Conservation (phyloP, 805 yeast genomes). For the Alloascoidea africana region DNA sequence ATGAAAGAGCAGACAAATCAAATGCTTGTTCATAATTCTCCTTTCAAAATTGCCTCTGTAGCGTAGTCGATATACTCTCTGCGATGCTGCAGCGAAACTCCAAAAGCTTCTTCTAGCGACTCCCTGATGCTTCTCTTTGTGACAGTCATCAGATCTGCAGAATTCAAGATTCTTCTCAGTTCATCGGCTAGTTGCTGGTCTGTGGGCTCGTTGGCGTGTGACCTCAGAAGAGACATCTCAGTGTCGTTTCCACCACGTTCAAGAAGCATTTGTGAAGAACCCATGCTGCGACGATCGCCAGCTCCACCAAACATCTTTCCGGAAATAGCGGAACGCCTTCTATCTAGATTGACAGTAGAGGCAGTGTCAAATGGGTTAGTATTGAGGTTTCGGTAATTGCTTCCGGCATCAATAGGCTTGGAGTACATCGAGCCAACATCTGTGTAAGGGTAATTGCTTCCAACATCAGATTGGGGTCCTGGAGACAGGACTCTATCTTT, state of each 20-base stretch:
- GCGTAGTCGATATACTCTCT: conserved; percentile 23
- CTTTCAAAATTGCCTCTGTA: conserved; percentile 22
- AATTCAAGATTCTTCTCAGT: conserved; percentile 19
- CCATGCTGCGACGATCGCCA: not conserved
- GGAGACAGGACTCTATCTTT: not conserved
- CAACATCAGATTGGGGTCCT: not conserved
- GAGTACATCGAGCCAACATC: conserved; percentile 1
- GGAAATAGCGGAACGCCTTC: not conserved
- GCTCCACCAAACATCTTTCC: too few relatives aligned
- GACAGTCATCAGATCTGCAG: conserved; percentile 21
- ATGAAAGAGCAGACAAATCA: too few relatives aligned
- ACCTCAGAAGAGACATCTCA: not conserved
- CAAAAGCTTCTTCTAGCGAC: conserved; percentile 20
- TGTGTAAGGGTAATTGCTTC: conserved; percentile 1
- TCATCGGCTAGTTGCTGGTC: conserved; percentile 21
- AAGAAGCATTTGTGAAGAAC: conserved; percentile 1
- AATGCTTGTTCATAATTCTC: conserved; percentile 18
- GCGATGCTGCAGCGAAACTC: conserved; percentile 16
- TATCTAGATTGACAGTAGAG: not conserved
- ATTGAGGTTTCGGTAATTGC: not conserved
- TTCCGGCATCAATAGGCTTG: not conserved
- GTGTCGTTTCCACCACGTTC: too few relatives aligned
- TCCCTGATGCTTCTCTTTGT: conserved; percentile 21
- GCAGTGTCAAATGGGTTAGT: not conserved
- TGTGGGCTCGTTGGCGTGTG: conserved; percentile 13